Conservation (phyloP, 768 basidiomycete species). For the Amanita polypyramis region DNA sequence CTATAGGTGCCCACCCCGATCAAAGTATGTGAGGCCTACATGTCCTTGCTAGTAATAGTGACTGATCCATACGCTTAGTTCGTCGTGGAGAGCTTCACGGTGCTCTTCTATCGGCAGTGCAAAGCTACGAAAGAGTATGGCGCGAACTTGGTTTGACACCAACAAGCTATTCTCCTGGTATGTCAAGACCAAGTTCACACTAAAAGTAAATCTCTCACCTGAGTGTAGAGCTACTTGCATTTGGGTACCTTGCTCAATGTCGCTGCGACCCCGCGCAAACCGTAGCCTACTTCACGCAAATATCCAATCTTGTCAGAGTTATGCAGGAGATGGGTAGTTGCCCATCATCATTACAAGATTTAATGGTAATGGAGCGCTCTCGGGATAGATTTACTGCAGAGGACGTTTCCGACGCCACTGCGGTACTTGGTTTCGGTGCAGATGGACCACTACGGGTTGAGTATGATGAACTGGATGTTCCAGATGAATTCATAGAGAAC, state of each 20-base stretch:
- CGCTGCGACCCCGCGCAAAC: constrained; percentile 69
- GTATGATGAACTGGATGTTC: constrained; percentile 51
- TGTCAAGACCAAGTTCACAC: constrained; percentile 9
- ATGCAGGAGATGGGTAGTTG: constrained; percentile 38
- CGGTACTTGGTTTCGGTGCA: constrained; percentile 55
- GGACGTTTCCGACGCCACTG: constrained; percentile 39
- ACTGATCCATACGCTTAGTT: constrained; percentile 23
- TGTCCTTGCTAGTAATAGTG: neutral
- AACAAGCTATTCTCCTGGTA: constrained; percentile 56
- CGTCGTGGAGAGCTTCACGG: constrained; percentile 40
- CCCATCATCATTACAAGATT: constrained; percentile 40
- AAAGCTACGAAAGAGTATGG: constrained; percentile 31
- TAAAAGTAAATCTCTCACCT: neutral
- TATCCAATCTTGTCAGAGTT: constrained; percentile 39
- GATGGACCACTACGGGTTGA: constrained; percentile 52
- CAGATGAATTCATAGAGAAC: constrained; percentile 57
- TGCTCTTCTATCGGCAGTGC: constrained; percentile 25
- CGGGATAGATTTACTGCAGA: constrained; percentile 53
- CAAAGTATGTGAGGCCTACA: constrained; percentile 42
- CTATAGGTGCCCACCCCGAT: constrained; percentile 66
- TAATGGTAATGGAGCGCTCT: constrained; percentile 50
- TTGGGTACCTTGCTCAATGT: constrained; percentile 72
- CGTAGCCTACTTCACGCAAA: constrained; percentile 48
- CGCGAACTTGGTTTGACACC: constrained; percentile 53
- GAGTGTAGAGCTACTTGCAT: constrained; percentile 53